A percentile compares a stretch with the other conserved stretches of the same genome.
Conservation (phyloP, 306 rosid species). For the Prunus armeniaca region DNA sequence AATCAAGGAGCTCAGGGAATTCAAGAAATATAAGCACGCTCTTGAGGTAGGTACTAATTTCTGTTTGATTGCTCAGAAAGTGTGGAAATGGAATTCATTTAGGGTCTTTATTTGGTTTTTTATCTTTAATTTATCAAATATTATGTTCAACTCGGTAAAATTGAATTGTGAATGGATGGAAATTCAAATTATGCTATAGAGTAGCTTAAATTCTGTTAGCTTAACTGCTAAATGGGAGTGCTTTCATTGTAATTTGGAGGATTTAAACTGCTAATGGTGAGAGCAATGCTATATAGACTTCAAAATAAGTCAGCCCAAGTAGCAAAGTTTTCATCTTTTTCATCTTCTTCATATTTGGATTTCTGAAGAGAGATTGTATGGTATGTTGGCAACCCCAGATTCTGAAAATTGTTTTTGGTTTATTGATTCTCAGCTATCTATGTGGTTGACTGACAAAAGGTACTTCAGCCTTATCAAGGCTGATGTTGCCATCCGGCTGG, state of each 20-base stretch:
- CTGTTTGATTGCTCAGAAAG: neutral
- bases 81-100: neutral
- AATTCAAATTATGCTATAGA: neutral
- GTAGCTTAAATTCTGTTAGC: neutral
- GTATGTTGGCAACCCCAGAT: too few relatives aligned
- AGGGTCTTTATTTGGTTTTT: neutral
- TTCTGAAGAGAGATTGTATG: neutral
- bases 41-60: conserved; percentile 23
- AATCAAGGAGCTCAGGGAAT: conserved; percentile 22
- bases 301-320: neutral
- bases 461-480: neutral
- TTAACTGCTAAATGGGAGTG: too few relatives aligned
- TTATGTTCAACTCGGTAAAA: neutral
- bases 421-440: conserved; percentile 12
- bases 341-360: neutral
- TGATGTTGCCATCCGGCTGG: conserved; percentile 17
- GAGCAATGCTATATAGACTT: neutral
- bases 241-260: too few relatives aligned
- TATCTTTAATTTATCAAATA: neutral
- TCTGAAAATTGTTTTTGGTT: neutral
- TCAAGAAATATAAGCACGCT: conserved; percentile 16
- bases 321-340: neutral
- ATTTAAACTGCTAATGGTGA: neutral
- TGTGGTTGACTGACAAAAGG: conserved; percentile 29
- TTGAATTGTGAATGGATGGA: neutral